Evolutionary conservation across 768 basidiomycete species (phyloP).

Genomic region (Xerocomellus intermedius): DNA sequence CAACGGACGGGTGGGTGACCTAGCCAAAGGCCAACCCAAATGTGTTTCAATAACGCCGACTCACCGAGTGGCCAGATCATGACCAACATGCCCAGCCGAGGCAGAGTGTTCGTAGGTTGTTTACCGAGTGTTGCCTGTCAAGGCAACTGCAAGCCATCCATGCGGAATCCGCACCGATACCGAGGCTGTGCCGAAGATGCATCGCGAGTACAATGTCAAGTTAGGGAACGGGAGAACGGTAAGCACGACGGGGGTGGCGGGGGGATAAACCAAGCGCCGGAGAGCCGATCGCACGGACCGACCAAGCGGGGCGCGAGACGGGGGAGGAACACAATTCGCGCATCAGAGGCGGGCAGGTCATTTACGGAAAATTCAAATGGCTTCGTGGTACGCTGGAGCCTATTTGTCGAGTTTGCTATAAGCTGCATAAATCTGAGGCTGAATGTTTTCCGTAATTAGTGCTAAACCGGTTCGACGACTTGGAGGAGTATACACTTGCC

Average conservation of each 20-base stretch:
- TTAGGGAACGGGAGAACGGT: conserved; percentile 45
- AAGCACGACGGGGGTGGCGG: conserved; percentile 23
- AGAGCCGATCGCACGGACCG: conserved; percentile 26
- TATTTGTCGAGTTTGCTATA: no score
- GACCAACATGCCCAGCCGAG: background rate
- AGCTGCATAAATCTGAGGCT: no score
- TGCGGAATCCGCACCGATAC: conserved; percentile 68
- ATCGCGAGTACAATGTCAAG: conserved; percentile 71
- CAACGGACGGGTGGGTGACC: background rate
- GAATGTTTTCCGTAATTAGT: no score
- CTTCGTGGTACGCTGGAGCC: no score
- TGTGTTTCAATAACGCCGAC: background rate
- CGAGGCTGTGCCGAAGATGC: conserved; percentile 73
- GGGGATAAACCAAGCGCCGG: conserved; percentile 19
- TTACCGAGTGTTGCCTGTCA: conserved; percentile 37
- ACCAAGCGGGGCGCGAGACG: conserved; percentile 29
- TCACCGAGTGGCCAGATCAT: background rate
- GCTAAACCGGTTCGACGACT: no score
- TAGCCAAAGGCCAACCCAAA: background rate
- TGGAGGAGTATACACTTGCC: no score
- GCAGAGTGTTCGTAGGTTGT: background rate
- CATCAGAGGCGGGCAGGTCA: conserved; percentile 12
- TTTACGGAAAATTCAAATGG: no score
- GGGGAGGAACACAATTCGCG: conserved; percentile 13
- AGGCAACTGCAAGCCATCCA: conserved; percentile 72